Percentiles rank a stretch among this genome's conserved stretches.
Evolutionary conservation across 768 basidiomycete species (phyloP).

Genomic region (Trametes punicea): DNA sequence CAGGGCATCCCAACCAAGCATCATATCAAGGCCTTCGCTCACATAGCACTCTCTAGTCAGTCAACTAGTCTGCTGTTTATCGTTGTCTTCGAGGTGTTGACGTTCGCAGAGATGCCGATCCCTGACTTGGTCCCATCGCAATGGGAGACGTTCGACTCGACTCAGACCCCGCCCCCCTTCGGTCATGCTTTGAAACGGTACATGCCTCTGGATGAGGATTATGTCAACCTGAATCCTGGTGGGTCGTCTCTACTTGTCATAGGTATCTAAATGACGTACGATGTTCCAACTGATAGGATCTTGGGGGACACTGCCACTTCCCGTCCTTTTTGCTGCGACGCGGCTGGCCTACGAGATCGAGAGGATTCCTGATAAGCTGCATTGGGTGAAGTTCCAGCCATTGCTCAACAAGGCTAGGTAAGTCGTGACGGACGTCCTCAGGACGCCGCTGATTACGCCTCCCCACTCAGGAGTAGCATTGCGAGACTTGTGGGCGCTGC

Average conservation of each 20-base stretch:
- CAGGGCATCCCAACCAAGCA: no score
- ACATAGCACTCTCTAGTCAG: no score
- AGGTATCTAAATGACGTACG: neutral
- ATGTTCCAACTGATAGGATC: conserved; percentile 14
- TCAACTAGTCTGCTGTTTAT: no score
- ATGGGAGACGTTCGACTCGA: conserved; percentile 22
- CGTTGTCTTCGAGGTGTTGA: no score
- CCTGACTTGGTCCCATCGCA: neutral
- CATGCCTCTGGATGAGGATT: conserved; percentile 54
- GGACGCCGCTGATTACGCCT: conserved; percentile 33
- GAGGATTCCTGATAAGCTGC: conserved; percentile 22
- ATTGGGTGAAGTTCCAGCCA: conserved; percentile 9
- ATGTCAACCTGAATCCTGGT: conserved; percentile 69
- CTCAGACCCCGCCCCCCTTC: conserved; percentile 41
- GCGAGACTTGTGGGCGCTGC: conserved; percentile 49
- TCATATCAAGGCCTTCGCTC: no score
- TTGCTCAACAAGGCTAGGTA: conserved; percentile 14
- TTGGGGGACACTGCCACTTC: conserved; percentile 22
- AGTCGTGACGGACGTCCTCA: neutral
- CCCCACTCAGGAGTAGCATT: conserved; percentile 44
- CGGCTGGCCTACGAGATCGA: conserved; percentile 15
- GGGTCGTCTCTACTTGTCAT: neutral
- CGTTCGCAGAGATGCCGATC: conserved; percentile 3
- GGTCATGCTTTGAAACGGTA: conserved; percentile 54
- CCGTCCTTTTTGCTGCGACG: conserved; percentile 13